Evolutionary conservation across 2,329 filamentous ascomycete species (phyloP).

Genomic region (Phyllosticta citribraziliensis): DNA sequence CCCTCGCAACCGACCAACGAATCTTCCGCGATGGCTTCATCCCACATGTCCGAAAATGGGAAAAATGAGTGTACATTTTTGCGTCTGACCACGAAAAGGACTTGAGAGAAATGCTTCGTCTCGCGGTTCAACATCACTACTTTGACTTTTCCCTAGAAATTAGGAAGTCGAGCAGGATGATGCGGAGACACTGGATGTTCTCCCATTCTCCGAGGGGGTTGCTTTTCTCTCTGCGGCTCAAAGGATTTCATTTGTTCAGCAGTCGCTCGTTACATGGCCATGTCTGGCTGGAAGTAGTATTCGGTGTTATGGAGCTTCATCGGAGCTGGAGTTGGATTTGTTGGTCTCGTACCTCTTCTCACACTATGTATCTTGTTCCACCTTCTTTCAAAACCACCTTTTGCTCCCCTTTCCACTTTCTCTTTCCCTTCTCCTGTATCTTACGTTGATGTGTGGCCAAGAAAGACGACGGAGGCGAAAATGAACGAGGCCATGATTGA

Average conservation of each 20-base stretch:
- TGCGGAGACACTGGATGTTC: conserved; percentile 7
- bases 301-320: conserved; percentile 3
- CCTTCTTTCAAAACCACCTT: neutral
- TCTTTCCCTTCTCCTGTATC: neutral
- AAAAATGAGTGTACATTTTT: neutral
- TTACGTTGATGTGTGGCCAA: neutral
- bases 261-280: conserved; percentile 5
- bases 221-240: neutral
- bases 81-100: neutral
- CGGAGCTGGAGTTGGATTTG: conserved; percentile 9
- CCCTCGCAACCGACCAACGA: neutral
- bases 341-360: neutral
- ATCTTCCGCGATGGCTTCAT: neutral
- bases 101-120: neutral
- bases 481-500: neutral
- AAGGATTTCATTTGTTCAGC: neutral
- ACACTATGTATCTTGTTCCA: neutral
- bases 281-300: conserved; percentile 2
- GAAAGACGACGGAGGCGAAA: neutral
- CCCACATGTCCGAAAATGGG: neutral
- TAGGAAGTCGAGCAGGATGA: neutral
- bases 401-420: neutral
- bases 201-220: neutral
- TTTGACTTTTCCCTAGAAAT: neutral
- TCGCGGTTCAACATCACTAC: neutral